Conservation (phyloP, 306 rosid genomes). For the Benincasa hispida region DNA sequence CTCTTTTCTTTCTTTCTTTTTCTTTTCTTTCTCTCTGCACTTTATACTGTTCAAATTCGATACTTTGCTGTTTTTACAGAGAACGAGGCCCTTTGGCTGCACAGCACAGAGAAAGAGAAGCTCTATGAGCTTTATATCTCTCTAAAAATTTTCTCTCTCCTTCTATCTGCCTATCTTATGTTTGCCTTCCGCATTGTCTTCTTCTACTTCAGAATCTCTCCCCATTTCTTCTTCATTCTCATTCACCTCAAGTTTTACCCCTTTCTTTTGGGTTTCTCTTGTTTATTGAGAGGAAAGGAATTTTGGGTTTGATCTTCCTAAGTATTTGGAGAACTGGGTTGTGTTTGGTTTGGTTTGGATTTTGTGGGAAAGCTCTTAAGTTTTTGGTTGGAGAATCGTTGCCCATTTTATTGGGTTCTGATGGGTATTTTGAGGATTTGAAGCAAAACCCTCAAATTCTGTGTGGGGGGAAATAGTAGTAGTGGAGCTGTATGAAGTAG, state of each 20-base stretch:
- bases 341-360: neutral
- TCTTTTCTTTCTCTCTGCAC: conserved; percentile 26
- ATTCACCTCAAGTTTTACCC: conserved; percentile 45
- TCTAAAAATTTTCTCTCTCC: conserved; percentile 7
- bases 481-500: conserved; percentile 53
- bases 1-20: conserved; percentile 13
- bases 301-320: conserved; percentile 11
- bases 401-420: neutral
- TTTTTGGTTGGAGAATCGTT: neutral
- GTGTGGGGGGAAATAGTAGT: conserved; percentile 12
- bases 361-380: neutral
- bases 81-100: conserved; percentile 69
- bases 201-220: conserved; percentile 76
- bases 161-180: neutral
- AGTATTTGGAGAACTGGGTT: conserved; percentile 6
- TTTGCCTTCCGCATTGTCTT: conserved; percentile 72
- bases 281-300: conserved; percentile 14
- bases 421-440: conserved; percentile 15
- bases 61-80: conserved; percentile 64
- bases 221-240: conserved; percentile 49
- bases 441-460: conserved; percentile 18
- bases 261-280: conserved; percentile 31
- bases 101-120: conserved; percentile 40
- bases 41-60: conserved; percentile 81
- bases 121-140: conserved; percentile 16